phyloP scores from a whole-genome alignment of 805 yeast species.

The Nakazawaea wyomingensis region DNA sequence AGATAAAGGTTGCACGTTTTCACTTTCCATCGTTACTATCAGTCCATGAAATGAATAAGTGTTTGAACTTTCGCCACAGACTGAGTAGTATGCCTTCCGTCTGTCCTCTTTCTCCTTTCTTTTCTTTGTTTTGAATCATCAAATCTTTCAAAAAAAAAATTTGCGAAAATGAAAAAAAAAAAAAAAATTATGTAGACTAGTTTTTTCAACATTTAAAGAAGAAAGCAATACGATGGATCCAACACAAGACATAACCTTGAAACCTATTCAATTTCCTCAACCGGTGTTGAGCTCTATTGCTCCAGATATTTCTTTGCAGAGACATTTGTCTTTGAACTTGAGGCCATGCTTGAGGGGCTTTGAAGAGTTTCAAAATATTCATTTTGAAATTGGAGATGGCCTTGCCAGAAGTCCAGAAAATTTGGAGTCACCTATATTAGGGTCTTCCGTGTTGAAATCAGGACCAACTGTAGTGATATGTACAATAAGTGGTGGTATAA shows the following conservation, averaged over 20 bases:
- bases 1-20: neutral
- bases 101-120: no score
- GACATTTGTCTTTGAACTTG: conserved; percentile 68
- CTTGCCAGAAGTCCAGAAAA: conserved; percentile 26
- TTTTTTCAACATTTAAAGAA: no score
- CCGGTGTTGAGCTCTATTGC: conserved; percentile 78
- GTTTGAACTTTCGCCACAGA: no score
- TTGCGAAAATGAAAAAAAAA: neutral
- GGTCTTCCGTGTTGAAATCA: conserved; percentile 62
- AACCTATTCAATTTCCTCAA: conserved; percentile 67
- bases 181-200: no score
- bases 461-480: conserved; percentile 76
- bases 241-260: conserved; percentile 13
- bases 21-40: neutral
- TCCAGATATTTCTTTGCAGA: conserved; percentile 76
- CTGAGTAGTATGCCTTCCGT: no score
- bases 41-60: no score
- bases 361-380: conserved; percentile 64
- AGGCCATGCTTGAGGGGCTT: conserved; percentile 72
- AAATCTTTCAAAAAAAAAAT: no score
- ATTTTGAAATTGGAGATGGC: conserved; percentile 33
- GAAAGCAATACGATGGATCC: conserved; percentile 1
- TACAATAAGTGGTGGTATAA: conserved; percentile 61
- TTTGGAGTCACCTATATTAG: conserved; percentile 38
- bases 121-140: no score